These are phyloP conservation scores for Melocanna baccifera DNA, from an alignment of 176 grass and related monocot species.

Conservation along the genomic window DNA sequence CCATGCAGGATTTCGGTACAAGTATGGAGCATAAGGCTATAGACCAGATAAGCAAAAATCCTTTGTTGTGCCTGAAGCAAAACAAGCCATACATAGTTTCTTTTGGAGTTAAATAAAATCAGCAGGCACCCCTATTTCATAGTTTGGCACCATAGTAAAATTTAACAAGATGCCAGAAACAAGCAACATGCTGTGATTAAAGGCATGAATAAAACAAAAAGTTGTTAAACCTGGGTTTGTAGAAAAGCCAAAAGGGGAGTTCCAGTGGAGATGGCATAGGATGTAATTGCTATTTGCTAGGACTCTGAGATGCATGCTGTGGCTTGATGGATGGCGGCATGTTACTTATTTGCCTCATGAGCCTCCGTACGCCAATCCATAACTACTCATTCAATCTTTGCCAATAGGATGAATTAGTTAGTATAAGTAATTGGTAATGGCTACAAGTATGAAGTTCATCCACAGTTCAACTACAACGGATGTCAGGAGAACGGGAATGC, in stretches of 20 bases:
- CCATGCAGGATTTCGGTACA: too few species aligned
- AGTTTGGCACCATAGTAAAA: too few species aligned
- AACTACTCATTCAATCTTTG: neutral
- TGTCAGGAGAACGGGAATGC: neutral
- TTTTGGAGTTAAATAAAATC: too few species aligned
- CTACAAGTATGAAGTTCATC: slow-evolving; percentile 5
- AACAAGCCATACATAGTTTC: too few species aligned
- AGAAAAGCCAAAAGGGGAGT: slow-evolving; percentile 69
- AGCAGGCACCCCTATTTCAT: too few species aligned
- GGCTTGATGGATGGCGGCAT: slow-evolving; percentile 41
- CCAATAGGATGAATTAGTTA: slow-evolving; percentile 12
- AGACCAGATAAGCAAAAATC: too few species aligned
- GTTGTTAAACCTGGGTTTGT: slow-evolving; percentile 71
- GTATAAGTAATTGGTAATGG: neutral
- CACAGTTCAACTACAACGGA: neutral
- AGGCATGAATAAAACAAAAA: too few species aligned
- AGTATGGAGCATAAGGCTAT: too few species aligned
- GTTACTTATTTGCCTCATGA: neutral
- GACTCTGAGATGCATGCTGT: slow-evolving; percentile 90
- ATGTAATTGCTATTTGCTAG: slow-evolving; percentile 59
- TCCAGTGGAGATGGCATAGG: slow-evolving; percentile 66
- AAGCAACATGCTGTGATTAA: too few species aligned
- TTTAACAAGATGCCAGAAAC: too few species aligned
- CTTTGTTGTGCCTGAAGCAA: too few species aligned
- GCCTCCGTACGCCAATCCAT: neutral